Evolutionary conservation across 495 filamentous ascomycete genomes (phyloP).

Genomic region (Aspergillus coremiiformis): DNA sequence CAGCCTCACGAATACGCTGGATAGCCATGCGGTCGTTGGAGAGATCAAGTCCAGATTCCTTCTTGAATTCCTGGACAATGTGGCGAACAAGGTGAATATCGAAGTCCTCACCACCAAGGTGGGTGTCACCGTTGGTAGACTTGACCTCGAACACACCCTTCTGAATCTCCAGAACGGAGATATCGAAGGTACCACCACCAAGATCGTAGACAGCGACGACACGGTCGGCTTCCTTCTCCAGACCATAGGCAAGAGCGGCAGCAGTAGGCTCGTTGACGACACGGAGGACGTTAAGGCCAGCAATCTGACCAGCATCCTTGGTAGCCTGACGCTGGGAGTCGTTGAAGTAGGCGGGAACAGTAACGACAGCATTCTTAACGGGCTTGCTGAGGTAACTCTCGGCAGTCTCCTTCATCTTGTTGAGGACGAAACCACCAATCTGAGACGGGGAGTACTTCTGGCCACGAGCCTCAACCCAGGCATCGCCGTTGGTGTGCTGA

Average conservation of each 20-base stretch:
- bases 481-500: constrained; percentile 95
- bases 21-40: constrained; percentile 95
- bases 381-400: constrained; percentile 83
- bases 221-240: constrained; percentile 87
- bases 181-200: constrained; percentile 98
- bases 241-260: constrained; percentile 88
- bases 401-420: constrained; percentile 99
- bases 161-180: constrained; percentile 95
- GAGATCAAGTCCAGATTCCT: constrained; percentile 86
- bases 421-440: constrained; percentile 92
- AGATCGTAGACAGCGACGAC: constrained; percentile 96
- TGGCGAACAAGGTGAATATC: constrained; percentile 94
- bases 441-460: constrained; percentile 98
- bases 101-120: constrained; percentile 97
- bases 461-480: constrained; percentile 93
- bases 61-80: constrained; percentile 94
- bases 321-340: constrained; percentile 96
- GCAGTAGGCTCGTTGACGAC: constrained; percentile 97
- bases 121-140: constrained; percentile 97
- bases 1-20: constrained; percentile 97
- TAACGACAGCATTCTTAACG: constrained; percentile 92
- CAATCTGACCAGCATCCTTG: constrained; percentile 95
- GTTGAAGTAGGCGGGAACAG: constrained; percentile 96
- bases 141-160: constrained; percentile 98
- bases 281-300: constrained; percentile 91